Evolutionary conservation across 2,329 filamentous ascomycete genomes (phyloP), one percentile per base, ranked within the genome.

Genomic region (Fusarium xylarioides): DNA sequence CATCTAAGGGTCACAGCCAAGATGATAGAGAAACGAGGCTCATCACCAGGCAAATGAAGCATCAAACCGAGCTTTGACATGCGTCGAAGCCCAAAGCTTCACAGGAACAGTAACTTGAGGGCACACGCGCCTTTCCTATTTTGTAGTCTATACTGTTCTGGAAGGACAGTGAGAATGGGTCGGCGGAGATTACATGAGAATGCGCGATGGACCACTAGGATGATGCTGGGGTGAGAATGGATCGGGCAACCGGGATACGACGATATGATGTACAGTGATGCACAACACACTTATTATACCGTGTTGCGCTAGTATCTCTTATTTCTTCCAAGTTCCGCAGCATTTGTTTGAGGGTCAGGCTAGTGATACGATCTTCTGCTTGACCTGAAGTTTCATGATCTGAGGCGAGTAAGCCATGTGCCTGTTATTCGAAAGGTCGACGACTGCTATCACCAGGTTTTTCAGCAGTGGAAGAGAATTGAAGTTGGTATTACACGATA

Each of bases 121-220:
- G 38, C 54, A 65, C 37, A 42, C 46, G 26, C 43, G 47, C 65
- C 35, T 70, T 68, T 43, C 70, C 56, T 44, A 43, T 44, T 67
- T 55, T 42, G 54, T 68, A 28, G 26, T 28, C 26, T 28, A 40
- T 34, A 50, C 49, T 64, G 55, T 76, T 77, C 74, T 77, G 58
- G 71, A 77, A 77, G 64, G 42, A 54, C 57, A 64, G 61, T 64
- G 50, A 64, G 65, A 53, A 74, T 74, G 59, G 65, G 46, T 30
- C 37, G 37, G 64, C 62, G 61, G 70, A 77, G 73, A 77, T 74
- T 76, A 71, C 68, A 57, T 75, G 69, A 71, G 62, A 71, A 76
- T 63, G 55, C 64, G 64, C 70, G 59, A 77, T 68, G 71, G 32
- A 35, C 47, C 54, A 50, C 75, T 15, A 52, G 75, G 72, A 65